Base-by-base conservation (phyloP, 129 eudicot species). In the Deinandra increscens region DNA sequence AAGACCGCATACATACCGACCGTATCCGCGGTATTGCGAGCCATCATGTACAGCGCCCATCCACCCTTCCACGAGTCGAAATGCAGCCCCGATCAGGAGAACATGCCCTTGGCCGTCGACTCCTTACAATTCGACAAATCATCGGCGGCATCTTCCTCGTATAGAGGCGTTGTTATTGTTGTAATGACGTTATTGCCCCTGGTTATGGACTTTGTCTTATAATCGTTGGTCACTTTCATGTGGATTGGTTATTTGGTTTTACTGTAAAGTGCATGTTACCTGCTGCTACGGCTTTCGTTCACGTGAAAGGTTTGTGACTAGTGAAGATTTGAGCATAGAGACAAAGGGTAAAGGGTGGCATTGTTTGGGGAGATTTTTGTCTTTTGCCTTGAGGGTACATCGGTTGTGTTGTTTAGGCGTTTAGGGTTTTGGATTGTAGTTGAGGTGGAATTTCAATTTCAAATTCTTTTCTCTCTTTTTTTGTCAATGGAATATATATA, bases 31-130 rank as follows among this genome's bases (percentile, higher is more conserved):
- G 99, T 89, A 1, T 38, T 93, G 60, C 96, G 99, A 14, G 99
- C 97, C 79, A 75, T 93, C 66, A 85, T 93, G 95, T 93, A 93
- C 90, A 89, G 95, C 71, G 84, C 99, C 55, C 99, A 93, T 84
- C 95, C 96, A 19, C 89, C 96, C n/a, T n/a, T n/a, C 65, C 95
- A 83, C 69, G 88, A 84, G 77, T 75, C 84, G 65, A 89, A 54
- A 20, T 93, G 99, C 73, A 89, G 97, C 79, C 99, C 97, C 6
- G 99, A 93, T 75, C 99, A 93, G 59, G 97, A 93, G 71, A 93
- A 89, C 95, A 93, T 93, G 99, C 99, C 99, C 34, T 78, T 93
- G 20, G 99, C 99, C 74, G 99, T 93, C 9, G 95, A 93, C 38
- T 93, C 99, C 0, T 86, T 93, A 15, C 97, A 89, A 82, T 89